phyloP scores from a whole-genome alignment of 1,139 yeast species.

The Hemisphaericaspora subhashii region DNA sequence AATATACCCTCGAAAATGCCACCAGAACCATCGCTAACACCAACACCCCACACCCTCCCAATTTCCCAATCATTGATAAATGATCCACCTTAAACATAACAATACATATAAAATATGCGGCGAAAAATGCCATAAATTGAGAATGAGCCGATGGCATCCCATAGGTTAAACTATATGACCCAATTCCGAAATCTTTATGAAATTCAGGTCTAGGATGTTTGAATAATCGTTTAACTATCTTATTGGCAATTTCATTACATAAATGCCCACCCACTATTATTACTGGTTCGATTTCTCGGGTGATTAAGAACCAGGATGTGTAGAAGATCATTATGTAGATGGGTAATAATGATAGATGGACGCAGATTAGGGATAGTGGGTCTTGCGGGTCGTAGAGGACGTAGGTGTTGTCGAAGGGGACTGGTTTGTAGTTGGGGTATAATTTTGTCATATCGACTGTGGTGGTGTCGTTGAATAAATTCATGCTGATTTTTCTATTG shows the following conservation, averaged over 20 bases:
- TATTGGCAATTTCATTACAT: conserved; percentile 70
- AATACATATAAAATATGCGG: conserved; percentile 58
- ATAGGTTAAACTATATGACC: conserved; percentile 57
- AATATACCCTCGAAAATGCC: conserved; percentile 72
- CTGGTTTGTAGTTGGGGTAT: conserved; percentile 23
- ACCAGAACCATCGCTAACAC: conserved; percentile 46
- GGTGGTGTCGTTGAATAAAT: background rate
- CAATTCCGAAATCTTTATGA: conserved; percentile 50
- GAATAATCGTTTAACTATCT: conserved; percentile 60
- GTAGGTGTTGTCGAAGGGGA: conserved; percentile 71
- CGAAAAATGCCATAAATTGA: conserved; percentile 89
- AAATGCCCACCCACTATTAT: conserved; percentile 86
- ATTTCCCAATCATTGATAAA: conserved; percentile 22
- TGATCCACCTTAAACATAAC: conserved; percentile 29
- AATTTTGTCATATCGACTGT: conserved; percentile 1
- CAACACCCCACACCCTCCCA: conserved; percentile 24
- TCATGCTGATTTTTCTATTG: conserved; percentile 3
- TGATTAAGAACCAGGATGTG: conserved; percentile 76
- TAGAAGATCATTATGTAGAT: conserved; percentile 77
- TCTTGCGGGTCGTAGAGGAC: conserved; percentile 76
- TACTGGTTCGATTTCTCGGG: conserved; percentile 85
- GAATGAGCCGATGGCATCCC: conserved; percentile 99
- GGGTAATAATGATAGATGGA: conserved; percentile 80
- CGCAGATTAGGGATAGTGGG: conserved; percentile 57
- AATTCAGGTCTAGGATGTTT: conserved; percentile 76